Conservation (phyloP, 2,329 filamentous ascomycete species). For the Tricladium varicosporioides region DNA sequence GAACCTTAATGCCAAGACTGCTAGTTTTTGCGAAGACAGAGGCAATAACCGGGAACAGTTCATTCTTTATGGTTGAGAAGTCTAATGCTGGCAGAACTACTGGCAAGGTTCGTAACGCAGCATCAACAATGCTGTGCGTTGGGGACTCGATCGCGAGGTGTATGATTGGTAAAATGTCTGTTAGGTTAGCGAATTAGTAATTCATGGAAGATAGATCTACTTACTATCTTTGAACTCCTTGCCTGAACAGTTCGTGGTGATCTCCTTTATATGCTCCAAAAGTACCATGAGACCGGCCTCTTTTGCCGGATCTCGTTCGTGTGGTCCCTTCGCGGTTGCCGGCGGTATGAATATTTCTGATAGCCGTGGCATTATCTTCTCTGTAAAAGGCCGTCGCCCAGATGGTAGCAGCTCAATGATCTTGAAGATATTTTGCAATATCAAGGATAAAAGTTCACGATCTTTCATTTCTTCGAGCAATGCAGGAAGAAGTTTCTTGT, state of each 20-base stretch:
- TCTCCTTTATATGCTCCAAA: slow-evolving; percentile 74
- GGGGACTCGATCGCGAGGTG: slow-evolving; percentile 81
- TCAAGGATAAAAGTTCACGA: slow-evolving; percentile 76
- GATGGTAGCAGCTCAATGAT: slow-evolving; percentile 78
- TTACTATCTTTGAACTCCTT: slow-evolving; percentile 92
- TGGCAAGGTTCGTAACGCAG: slow-evolving; percentile 74
- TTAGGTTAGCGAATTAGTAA: slow-evolving; percentile 22
- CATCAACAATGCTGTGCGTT: slow-evolving; percentile 86
- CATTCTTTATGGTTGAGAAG: slow-evolving; percentile 95
- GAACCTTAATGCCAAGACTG: slow-evolving; percentile 91
- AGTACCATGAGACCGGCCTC: slow-evolving; percentile 92
- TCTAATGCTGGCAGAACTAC: slow-evolving; percentile 84
- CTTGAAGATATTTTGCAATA: slow-evolving; percentile 89
- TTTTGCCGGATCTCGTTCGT: slow-evolving; percentile 77
- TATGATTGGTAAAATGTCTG: slow-evolving; percentile 85
- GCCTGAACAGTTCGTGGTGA: slow-evolving; percentile 78
- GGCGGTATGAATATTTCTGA: slow-evolving; percentile 76
- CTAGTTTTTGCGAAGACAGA: slow-evolving; percentile 89
- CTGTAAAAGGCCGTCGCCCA: slow-evolving; percentile 75
- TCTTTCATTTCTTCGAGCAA: slow-evolving; percentile 94
- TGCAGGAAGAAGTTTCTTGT: slow-evolving; percentile 89
- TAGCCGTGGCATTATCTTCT: slow-evolving; percentile 80
- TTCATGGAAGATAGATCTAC: slow-evolving; percentile 31
- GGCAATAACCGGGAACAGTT: slow-evolving; percentile 90
- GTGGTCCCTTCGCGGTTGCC: slow-evolving; percentile 46